Evolutionary conservation across 2,329 filamentous ascomycete genomes (phyloP), one percentile per base, ranked within the genome.

Genomic region (Claviceps spartinae): DNA sequence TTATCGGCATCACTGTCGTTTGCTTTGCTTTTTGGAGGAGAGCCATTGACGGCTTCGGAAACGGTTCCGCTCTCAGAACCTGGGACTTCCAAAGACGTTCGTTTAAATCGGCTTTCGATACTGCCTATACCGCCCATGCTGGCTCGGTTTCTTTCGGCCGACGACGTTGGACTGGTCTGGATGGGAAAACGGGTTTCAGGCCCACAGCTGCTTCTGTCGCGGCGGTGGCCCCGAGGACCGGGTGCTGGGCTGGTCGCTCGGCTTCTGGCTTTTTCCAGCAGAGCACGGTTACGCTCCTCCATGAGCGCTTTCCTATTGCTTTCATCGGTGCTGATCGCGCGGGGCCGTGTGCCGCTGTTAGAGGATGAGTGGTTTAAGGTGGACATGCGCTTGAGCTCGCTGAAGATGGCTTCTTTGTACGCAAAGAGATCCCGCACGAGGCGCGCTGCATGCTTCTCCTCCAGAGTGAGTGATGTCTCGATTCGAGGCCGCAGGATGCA

Each of bases 351-450:
- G 56, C 69, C 70, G 45, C 62, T 64, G 34, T 76, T 64, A 1
- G 83, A 83, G 44, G 76, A 73, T n/a, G 78, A 78, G 60, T 85
- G 81, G 13, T 76, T 81, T 18, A 86, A 74, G 9, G 79, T 79
- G 44, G 85, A 88, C 65, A 89, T 86, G 59, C 93, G 89, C 75
- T 98, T 98, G 56, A 98, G 77, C 66, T 96, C 93, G 57, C 85
- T 87, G 67, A 98, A 98, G 63, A 98, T 95, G 55, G 86, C 79
- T 55, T 95, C 88, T 69, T 98, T 98, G 73, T 97, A 85, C 7
- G 85, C 79, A 63, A 98, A 93, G 13, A 98, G 77, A 64, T 98
- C 93, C 50, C 89, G 85, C 50, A 98, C 82, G 22, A 98, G 78
- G 52, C 91, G 86, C 69, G 90, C 89, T 50, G 86, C 85, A 69